Base-by-base conservation (phyloP, 441 rosid genomes). In the Croton laevigatus region DNA sequence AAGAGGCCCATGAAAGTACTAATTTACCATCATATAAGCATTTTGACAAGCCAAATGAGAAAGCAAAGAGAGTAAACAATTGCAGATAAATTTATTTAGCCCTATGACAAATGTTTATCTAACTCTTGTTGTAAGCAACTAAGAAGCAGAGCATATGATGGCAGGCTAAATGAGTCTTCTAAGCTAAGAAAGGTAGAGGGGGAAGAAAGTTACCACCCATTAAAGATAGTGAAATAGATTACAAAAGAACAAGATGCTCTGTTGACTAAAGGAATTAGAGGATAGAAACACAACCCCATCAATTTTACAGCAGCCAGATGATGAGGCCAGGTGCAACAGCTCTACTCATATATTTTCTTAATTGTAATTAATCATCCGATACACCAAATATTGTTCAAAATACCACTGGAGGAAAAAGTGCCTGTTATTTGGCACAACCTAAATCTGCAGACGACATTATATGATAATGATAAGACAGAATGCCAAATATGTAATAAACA, bases 371-470 rank as follows among this genome's bases (percentile, higher is more conserved):
- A 61, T 72, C 78, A 27, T 71, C 77, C 65, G 37, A 49, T 59
- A 40, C 5, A 59, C 20, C 40, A 51, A n/a, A 69, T 73, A 69
- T 70, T 36, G 53, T 38, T 62, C 75, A 38, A 58, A n/a, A 74
- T 70, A 48, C 61, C 51, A 62, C 48, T 19, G 71, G 68, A 67
- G 65, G n/a, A 71, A 65, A 44, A 80, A 69, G 32, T 20, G 58
- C 72, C 75, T 55, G 3, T 14, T 62, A 57, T 57, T 32, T 36
- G 73, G 66, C 66, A 53, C 22, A 66, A 70, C 51, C 69, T 64
- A 40, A 46, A 78, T 77, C 84, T 79, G 86, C 88, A 80, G 37
- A 54, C 14, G 57, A 40, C 44, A 40, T 40, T 40, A 40, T 40
- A 70, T 27, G 1, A 27, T 27, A 73, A 71, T 64, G 38, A 62